Evolutionary conservation across 345 rosid genomes (phyloP).

Genomic region (Gossypium ekmanianum): DNA sequence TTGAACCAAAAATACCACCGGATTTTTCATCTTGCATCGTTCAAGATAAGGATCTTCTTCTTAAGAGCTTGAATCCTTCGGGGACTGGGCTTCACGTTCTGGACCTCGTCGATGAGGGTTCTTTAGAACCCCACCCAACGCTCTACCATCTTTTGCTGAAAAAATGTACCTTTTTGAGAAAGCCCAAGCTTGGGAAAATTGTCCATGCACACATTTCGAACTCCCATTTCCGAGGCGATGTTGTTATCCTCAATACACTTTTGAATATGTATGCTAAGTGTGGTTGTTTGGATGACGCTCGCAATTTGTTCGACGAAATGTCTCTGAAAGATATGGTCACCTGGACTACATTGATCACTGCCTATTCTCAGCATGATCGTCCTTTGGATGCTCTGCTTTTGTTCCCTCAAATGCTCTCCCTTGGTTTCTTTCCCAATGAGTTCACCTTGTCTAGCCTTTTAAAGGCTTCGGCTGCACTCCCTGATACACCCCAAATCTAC

Average conservation of each 20-base stretch:
- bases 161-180: constrained; percentile 34
- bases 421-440: constrained; percentile 37
- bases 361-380: constrained; percentile 40
- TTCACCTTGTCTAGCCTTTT: constrained; percentile 45
- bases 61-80: constrained; percentile 6
- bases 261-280: constrained; percentile 39
- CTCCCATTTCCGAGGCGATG: constrained; percentile 30
- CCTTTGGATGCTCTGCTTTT: constrained; percentile 34
- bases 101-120: constrained; percentile 35
- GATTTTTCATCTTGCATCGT: too few species aligned
- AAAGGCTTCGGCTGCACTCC: constrained; percentile 36
- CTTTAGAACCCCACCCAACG: constrained; percentile 31
- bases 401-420: constrained; percentile 36
- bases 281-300: constrained; percentile 23
- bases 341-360: constrained; percentile 49
- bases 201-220: constrained; percentile 33
- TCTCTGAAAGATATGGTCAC: constrained; percentile 7
- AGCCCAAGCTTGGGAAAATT: constrained; percentile 26
- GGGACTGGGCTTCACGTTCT: constrained; percentile 44
- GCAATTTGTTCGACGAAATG: too few species aligned
- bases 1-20: too few species aligned
- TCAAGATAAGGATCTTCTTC: too few species aligned
- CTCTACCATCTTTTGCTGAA: constrained; percentile 34
- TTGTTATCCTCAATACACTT: constrained; percentile 31
- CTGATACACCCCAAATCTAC: not conserved